Percentiles rank a stretch among this genome's conserved stretches.
phyloP scores from a whole-genome alignment of 1,284 basidiomycete species.

The Trametes polyzona region DNA sequence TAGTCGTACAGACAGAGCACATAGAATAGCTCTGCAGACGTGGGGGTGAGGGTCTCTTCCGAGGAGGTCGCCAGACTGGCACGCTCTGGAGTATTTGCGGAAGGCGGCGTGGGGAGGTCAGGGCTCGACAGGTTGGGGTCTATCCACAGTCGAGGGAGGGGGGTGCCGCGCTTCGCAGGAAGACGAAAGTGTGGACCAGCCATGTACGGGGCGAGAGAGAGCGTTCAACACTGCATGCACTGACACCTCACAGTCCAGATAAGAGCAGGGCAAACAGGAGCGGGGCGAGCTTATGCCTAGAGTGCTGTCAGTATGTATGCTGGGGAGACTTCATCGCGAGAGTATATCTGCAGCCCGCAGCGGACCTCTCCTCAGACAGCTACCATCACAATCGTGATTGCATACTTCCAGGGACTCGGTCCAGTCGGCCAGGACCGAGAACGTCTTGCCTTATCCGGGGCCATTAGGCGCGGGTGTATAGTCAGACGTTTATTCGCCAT shows the following conservation, averaged over 20 bases:
- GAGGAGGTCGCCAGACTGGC: conserved; percentile 31
- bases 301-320: neutral
- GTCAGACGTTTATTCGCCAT: neutral
- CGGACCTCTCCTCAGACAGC: conserved; percentile 3
- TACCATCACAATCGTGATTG: conserved; percentile 29
- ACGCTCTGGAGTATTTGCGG: conserved; percentile 30
- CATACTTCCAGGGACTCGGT: neutral
- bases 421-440: neutral
- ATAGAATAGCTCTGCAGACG: conserved; percentile 38
- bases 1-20: conserved; percentile 73
- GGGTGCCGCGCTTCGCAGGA: conserved; percentile 23
- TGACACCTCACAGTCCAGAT: neutral
- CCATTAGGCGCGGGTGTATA: neutral
- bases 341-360: conserved; percentile 14
- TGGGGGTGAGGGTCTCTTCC: conserved; percentile 32
- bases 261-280: conserved; percentile 2
- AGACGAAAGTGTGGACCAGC: conserved; percentile 19
- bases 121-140: conserved; percentile 45
- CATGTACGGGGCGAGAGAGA: conserved; percentile 13
- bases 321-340: conserved; percentile 1
- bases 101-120: conserved; percentile 25
- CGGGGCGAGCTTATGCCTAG: neutral
- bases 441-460: neutral
- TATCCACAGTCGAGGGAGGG: conserved; percentile 50
- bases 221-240: conserved; percentile 16